Conservation (phyloP, 352 stramenopile genomes). For the Blastocystis sp. region DNA sequence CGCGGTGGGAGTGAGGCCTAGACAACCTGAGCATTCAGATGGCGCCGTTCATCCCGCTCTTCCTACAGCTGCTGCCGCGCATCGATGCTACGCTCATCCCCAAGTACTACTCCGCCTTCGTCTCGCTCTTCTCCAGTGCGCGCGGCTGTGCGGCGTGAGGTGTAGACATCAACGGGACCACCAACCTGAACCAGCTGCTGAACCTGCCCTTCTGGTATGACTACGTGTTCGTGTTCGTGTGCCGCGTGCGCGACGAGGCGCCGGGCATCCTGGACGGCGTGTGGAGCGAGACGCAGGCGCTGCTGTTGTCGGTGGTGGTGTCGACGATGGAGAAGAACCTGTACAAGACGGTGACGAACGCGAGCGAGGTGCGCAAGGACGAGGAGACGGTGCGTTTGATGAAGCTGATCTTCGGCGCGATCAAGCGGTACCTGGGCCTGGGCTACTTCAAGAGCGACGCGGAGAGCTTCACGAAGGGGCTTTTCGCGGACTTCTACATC, state of each 20-base stretch:
- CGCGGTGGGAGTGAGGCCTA: background rate
- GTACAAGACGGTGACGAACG: conserved; percentile 13
- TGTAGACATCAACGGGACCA: conserved; percentile 45
- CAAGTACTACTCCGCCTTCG: conserved; percentile 47
- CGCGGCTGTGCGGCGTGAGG: background rate
- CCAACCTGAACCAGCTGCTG: conserved; percentile 37
- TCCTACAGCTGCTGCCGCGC: conserved; percentile 51
- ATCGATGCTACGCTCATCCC: background rate
- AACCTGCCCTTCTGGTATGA: conserved; percentile 28
- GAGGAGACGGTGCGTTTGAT: conserved; percentile 6
- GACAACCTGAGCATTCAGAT: conserved; percentile 40
- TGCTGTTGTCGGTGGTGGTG: conserved; percentile 32
- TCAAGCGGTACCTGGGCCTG: conserved; percentile 11
- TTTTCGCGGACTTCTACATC: conserved; percentile 51
- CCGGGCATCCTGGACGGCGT: background rate
- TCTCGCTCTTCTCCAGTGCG: conserved; percentile 52
- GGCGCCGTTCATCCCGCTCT: conserved; percentile 14
- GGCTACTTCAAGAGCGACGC: background rate
- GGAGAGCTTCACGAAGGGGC: conserved; percentile 8
- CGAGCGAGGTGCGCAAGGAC: background rate
- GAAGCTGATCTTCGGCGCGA: conserved; percentile 41
- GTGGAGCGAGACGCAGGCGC: conserved; percentile 41
- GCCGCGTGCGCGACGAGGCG: background rate
- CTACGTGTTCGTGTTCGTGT: conserved; percentile 39
- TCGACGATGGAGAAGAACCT: conserved; percentile 51